Conservation (phyloP, 805 yeast species). For the Candida railenensis region DNA sequence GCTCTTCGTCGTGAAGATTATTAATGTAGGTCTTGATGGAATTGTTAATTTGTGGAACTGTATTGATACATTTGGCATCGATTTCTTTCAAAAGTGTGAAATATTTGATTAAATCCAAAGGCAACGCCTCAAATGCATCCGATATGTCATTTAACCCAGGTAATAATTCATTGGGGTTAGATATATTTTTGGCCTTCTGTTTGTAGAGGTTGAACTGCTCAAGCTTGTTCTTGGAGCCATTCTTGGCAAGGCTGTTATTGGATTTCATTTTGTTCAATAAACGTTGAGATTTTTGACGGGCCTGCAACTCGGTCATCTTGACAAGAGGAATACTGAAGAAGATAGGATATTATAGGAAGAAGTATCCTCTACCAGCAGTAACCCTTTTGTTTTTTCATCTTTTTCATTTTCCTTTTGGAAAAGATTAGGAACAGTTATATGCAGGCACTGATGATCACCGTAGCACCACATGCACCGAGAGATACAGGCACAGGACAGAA, state of each 20-base stretch:
- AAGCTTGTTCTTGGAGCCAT: conserved; percentile 9
- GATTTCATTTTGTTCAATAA: conserved; percentile 10
- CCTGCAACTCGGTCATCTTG: conserved; percentile 13
- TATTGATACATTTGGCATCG: conserved; percentile 85
- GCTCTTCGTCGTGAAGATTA: conserved; percentile 13
- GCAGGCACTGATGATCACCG: no score
- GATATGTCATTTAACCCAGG: conserved; percentile 91
- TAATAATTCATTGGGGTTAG: conserved; percentile 35
- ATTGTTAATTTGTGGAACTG: conserved; percentile 64
- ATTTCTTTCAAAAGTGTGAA: conserved; percentile 88
- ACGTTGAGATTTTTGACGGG: conserved; percentile 29
- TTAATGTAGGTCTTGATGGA: conserved; percentile 49
- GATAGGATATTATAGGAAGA: no score
- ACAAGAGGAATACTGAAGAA: neutral
- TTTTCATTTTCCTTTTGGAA: no score
- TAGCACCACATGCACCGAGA: no score
- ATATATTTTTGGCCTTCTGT: conserved; percentile 30
- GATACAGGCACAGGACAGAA: no score
- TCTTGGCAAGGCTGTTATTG: neutral
- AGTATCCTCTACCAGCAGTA: no score
- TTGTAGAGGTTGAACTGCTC: conserved; percentile 31
- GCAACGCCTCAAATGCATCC: conserved; percentile 90
- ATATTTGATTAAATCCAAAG: conserved; percentile 77
- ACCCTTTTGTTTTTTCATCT: neutral
- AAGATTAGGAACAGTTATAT: no score